Evolutionary conservation across 139 green algal genomes (phyloP), one percentile per base, ranked within the genome.

Genomic region (Coelastrella sp.): DNA sequence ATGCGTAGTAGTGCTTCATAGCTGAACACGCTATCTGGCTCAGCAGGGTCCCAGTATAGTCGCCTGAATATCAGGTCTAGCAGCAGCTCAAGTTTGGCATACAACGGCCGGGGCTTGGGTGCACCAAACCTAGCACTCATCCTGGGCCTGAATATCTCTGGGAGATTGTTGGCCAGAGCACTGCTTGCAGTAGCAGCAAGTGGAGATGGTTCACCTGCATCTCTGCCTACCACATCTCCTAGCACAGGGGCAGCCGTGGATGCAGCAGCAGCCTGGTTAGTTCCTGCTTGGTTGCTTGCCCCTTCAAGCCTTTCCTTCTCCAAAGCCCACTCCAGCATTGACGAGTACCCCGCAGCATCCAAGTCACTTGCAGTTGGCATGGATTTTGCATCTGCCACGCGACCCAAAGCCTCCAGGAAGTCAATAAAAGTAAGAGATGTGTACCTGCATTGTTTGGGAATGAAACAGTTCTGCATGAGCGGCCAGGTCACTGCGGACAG

Each of bases 41-140:
- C 79, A 30, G 79, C 66, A 7, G 93, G 91, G 85, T 95, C 90
- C 87, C 89, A 94, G 74, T 89, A 91, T 27, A 96, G 66, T 30
- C 87, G 78, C 73, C 93, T 82, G 88, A 95, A 95, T 23, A 95
- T 85, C 32, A 94, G 79, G 78, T 96, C 92, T 59, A 96, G 79
- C 86, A 96, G 86, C 63, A 93, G 41, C 63, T 96, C 92, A 67
- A 96, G 67, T 87, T 94, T 95, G 43, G 86, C 88, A 78, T 92
- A 92, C 87, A 96, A 87, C 25, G 91, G 91, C 59, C 91, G 89
- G 37, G 77, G 85, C 73, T 93, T 93, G 57, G 64, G 40, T 0
- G 85, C 83, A n/a, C 72, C 71, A 53, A 92, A 87, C 21, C 80
- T 77, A 19, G 74, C 75, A 21, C 57, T 85, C 23, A 85, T 41